These are phyloP conservation scores for Coprinopsis strossmayeri DNA, from an alignment of 768 basidiomycete genomes.

Conservation along the genomic window DNA sequence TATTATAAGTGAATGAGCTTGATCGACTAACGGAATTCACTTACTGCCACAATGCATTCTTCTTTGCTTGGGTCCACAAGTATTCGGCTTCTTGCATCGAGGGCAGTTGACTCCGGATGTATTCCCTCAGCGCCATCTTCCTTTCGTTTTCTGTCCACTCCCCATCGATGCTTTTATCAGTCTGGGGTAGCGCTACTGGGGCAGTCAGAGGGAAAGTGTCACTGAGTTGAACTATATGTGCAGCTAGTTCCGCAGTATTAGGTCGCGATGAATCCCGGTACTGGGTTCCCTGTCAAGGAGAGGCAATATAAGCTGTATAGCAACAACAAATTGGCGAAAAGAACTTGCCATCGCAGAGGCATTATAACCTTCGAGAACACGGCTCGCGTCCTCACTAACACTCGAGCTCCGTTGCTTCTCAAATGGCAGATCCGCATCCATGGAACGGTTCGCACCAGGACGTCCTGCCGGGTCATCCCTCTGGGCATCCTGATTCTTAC, in stretches of 20 bases:
- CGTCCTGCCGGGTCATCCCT: background rate
- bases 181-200: background rate
- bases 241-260: background rate
- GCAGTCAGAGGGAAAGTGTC: constrained; percentile 6
- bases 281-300: constrained; percentile 2
- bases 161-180: constrained; percentile 5
- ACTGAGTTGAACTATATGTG: constrained; percentile 6
- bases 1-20: constrained; percentile 15
- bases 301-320: background rate
- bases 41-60: constrained; percentile 61
- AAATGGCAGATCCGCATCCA: constrained; percentile 9
- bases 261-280: background rate
- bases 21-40: constrained; percentile 15
- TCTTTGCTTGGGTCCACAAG: constrained; percentile 55
- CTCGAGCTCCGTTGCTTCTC: constrained; percentile 20
- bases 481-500: constrained; percentile 4
- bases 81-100: constrained; percentile 49
- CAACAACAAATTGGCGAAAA: background rate
- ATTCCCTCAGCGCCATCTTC: constrained; percentile 47
- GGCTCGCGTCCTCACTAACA: constrained; percentile 25
- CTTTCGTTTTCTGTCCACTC: constrained; percentile 31
- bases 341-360: constrained; percentile 10
- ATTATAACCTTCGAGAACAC: constrained; percentile 14
- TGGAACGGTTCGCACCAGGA: constrained; percentile 1
- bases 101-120: constrained; percentile 52